Evolutionary conservation across 495 filamentous ascomycete genomes (phyloP).

Genomic region (Clohesyomyces aquaticus): DNA sequence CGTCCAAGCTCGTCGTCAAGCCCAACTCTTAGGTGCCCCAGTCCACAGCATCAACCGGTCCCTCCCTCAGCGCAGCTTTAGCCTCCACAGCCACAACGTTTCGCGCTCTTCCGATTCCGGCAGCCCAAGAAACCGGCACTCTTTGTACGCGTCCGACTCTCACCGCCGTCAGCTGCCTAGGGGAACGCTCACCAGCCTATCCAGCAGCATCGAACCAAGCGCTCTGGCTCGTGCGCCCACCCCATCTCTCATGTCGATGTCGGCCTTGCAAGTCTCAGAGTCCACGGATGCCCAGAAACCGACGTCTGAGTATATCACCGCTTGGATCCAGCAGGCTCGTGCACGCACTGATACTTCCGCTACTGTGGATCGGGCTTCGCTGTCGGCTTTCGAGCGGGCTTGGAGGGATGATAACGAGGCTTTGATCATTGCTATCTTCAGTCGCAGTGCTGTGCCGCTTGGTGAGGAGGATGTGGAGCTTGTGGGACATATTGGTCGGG

Average conservation of each 20-base stretch:
- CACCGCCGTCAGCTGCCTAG: background rate
- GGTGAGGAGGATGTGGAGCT: background rate
- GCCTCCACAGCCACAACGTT: background rate
- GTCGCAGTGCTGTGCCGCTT: slow-evolving; percentile 11
- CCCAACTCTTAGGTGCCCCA: background rate
- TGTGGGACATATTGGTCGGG: slow-evolving; percentile 8
- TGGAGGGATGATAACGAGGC: slow-evolving; percentile 17
- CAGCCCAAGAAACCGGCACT: background rate
- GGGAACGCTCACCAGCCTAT: background rate
- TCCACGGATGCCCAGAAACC: background rate
- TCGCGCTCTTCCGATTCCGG: background rate
- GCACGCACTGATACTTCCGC: background rate
- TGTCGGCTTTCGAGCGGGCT: background rate
- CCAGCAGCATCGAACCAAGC: background rate
- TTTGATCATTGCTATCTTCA: slow-evolving; percentile 15
- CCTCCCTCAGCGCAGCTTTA: background rate
- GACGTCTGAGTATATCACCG: slow-evolving; percentile 11
- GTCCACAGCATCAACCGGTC: background rate
- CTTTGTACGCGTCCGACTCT: background rate
- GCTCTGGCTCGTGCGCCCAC: background rate
- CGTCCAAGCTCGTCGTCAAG: slow-evolving; percentile 2
- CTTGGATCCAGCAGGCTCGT: slow-evolving; percentile 1
- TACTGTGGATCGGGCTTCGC: background rate
- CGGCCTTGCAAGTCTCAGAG: background rate
- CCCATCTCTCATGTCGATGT: background rate